Evolutionary conservation across 228 moss, liverwort and hornwort species (phyloP), one percentile per base, ranked within the genome.

Genomic region (Sphagnum magellanicum): DNA sequence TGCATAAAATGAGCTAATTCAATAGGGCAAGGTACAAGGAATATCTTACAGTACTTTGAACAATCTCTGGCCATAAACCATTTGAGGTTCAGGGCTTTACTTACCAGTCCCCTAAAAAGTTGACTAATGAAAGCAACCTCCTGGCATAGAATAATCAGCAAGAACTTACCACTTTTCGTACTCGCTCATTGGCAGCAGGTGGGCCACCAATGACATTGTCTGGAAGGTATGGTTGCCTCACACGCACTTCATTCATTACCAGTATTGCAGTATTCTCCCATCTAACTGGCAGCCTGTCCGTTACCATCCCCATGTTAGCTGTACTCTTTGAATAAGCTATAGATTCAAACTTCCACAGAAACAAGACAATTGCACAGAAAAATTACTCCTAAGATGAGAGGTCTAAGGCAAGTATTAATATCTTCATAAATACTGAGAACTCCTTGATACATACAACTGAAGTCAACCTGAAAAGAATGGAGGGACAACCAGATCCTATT

Each of bases 251-350:
- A 83, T 89, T 89, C 90, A 98, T 84, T 48, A 98, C 98, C 72
- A 90, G 79, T 78, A 98, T 98, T 64, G 89, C 82, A 52, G 90
- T 84, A 81, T 94, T 94, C 78, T 98, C 94, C 98, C 98, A 98
- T 69, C 93, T 79, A 67, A 94, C 94, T 49, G 98, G 98, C 79
- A 94, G 86, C 79, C 98, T 98, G 87, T 55, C 12, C 55, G 9
- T 8, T 12, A 55, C 12, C 8, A 55, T 8, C 8, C 12, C 55
- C 55, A 8, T 55, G 9, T 55, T 12, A 8, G 12, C 32, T 32
- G 32, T 12, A 55, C 55, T 55, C 55, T 8, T 55, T 8, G 55
- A 55, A 8, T 12, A 55, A 8, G 55, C 32, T 3, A 32, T 32
- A 55, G 55, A 12, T 8, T 8, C 9, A 55, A 12, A 1, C 55